Evolutionary conservation across 78 protist species (phyloP), one percentile per base, ranked within the genome.

Genomic region (Guillardia theta): DNA sequence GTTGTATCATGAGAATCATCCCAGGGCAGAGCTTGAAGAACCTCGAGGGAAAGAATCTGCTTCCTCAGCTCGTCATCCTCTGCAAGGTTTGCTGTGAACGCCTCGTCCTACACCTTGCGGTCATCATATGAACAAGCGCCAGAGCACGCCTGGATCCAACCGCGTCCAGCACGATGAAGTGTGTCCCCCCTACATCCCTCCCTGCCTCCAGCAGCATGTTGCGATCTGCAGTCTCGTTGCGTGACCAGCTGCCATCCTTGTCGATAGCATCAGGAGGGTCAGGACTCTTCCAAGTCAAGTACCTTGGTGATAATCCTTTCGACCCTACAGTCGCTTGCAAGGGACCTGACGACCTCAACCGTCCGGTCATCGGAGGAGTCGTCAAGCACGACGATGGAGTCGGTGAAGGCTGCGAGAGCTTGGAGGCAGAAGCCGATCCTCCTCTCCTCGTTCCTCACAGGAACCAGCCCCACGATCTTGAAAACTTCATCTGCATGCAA

Each of bases 151-250:
- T n/a, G n/a, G n/a, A n/a, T n/a, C n/a, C n/a, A n/a, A n/a, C n/a
- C n/a, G 90, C 90, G 24, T 78, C 90, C 18, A 78, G 39, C 5
- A 78, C 90, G 50, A 78, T 30, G 48, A 78, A 78, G 24, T 78
- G 90, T 8, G 90, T 78, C 15, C 90, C 90, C 4, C 90, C 90
- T 12, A 37, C 18, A 0, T 46, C 45, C 48, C 90, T 12, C 37
- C 90, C 90, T 50, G 47, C 90, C 44, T 6, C 33, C 18, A 78
- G 48, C 33, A 78, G 5, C 18, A 10, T 18, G 12, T 78, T 78
- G 10, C 90, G 1, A n/a, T 78, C 90, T 3, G 50, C 90, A 10
- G 90, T 78, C 39, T 78, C 90, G 48, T 78, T 36, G 2, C 90
- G 90, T 3, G 18, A 18, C 90, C 90, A 78, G 21, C 36, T 70